A percentile compares a stretch with the other conserved stretches of the same genome.
Conservation (phyloP, 768 basidiomycete genomes). For the Pleurotus pulmonarius region DNA sequence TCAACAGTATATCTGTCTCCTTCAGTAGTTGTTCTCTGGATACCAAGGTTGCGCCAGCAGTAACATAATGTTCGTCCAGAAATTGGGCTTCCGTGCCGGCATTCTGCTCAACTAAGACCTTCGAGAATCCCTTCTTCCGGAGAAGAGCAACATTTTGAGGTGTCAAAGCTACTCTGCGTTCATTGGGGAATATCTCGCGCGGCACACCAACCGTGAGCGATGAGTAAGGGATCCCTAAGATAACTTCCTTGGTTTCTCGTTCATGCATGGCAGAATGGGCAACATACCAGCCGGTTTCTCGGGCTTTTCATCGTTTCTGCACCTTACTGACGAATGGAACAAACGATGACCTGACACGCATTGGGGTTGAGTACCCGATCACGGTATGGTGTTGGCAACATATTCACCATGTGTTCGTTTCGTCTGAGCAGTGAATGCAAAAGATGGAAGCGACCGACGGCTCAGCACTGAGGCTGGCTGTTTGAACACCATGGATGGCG, state of each 20-base stretch:
- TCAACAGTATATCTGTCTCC: slow-evolving; percentile 74
- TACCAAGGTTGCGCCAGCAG: slow-evolving; percentile 78
- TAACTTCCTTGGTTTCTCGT: not conserved
- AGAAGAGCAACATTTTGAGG: slow-evolving; percentile 74
- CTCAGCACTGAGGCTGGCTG: not conserved
- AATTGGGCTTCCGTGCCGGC: slow-evolving; percentile 77
- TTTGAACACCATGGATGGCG: slow-evolving; percentile 5
- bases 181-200: slow-evolving; percentile 71
- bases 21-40: slow-evolving; percentile 66
- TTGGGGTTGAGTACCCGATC: not conserved
- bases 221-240: slow-evolving; percentile 56
- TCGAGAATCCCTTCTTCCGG: slow-evolving; percentile 78
- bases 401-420: not conserved
- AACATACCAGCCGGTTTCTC: not conserved
- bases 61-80: slow-evolving; percentile 72
- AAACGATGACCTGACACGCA: not conserved
- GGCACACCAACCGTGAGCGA: slow-evolving; percentile 75
- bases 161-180: slow-evolving; percentile 77
- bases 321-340: not conserved
- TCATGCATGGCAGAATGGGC: not conserved
- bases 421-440: not conserved
- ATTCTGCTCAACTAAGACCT: slow-evolving; percentile 68
- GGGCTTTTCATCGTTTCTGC: not conserved
- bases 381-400: not conserved
- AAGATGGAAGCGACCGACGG: not conserved